Base-by-base conservation (phyloP, 257 asterid genomes). In the Primulina tabacum region DNA sequence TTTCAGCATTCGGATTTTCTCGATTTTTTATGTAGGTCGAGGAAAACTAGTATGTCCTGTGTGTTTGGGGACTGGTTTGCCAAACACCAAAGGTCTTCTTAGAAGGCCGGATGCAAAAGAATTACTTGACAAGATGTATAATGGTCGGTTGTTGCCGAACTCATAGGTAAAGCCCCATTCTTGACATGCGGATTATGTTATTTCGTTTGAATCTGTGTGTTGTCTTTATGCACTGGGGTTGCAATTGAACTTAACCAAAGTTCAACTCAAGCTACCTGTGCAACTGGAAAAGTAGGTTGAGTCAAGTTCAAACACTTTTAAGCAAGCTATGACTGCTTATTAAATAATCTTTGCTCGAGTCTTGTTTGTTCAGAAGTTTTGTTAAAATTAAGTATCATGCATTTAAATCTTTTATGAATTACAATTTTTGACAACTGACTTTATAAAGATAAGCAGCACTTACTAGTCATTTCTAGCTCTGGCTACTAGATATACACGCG, bases 31-130 rank as follows among this genome's bases (percentile, higher is more conserved):
- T 62, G 81, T 86, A 92, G 97, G 98, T 35, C 81, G 99, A 75
- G 99, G 99, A 74, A 93, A 89, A 66, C 79, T 90, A 65, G 99
- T 89, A 2, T 93, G 99, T 66, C 99, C 97, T 0, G 96, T 93
- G 8, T 93, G 99, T 73, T 70, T 93, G 69, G 99, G 99, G 56
- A 90, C 99, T 26, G 97, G 99, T 79, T 32, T 93, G 65, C 92
- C 96, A 14, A 93, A 93, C 80, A 93, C 86, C 84, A 93, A 90
- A 85, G 99, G 97, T 28, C 95, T 93, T 69, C 96, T 93, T 57
- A 79, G 99, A 79, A 79, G 99, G 82, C 99, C 96, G 21, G 99
- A 84, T 8, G 99, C 96, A 62, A 64, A 63, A 16, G 65, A 89
- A 68, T 79, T 90, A 82, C 96, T 90, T 6, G 97, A 90, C 79